Percentiles rank a stretch among this genome's conserved stretches.
Evolutionary conservation across 768 basidiomycete genomes (phyloP).

Genomic region (Pleurotus tuber-regium): DNA sequence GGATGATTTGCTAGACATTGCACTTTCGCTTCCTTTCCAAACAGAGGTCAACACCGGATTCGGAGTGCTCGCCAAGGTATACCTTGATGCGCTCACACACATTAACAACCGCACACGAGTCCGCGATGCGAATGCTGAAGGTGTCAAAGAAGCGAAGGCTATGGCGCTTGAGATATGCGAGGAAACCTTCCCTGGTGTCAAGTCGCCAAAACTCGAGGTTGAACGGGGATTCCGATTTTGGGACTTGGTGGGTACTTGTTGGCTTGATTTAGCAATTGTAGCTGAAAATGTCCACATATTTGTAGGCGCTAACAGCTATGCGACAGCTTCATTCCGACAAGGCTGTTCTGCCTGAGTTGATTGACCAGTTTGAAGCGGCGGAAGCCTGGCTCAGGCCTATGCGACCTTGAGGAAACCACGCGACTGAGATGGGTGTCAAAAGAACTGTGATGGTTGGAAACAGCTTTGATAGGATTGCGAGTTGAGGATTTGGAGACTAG

Average conservation of each 20-base stretch:
- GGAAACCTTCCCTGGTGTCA: constrained; percentile 92
- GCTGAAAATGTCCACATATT: constrained; percentile 7
- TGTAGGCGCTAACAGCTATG: constrained; percentile 82
- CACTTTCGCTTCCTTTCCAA: constrained; percentile 92
- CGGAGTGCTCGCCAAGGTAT: constrained; percentile 95
- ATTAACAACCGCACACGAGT: constrained; percentile 79
- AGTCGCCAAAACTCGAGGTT: constrained; percentile 82
- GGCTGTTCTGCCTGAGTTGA: constrained; percentile 80
- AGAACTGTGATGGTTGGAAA: constrained; percentile 8
- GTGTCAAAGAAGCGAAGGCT: constrained; percentile 78
- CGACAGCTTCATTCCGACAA: constrained; percentile 83
- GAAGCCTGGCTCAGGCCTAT: constrained; percentile 93
- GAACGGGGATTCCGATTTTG: constrained; percentile 98
- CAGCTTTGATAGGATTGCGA: background rate
- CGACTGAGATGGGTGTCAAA: constrained; percentile 7
- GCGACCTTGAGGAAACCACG: constrained; percentile 57
- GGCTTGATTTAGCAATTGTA: background rate
- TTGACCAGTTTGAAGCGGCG: constrained; percentile 94
- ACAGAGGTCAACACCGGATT: constrained; percentile 97
- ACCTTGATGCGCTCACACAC: constrained; percentile 89
- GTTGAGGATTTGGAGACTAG: constrained; percentile 4
- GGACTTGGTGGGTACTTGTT: constrained; percentile 76
- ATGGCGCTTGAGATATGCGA: constrained; percentile 91
- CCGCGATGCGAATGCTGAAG: constrained; percentile 72
- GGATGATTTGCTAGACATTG: constrained; percentile 91